Percentiles rank a stretch among this genome's conserved stretches.
Evolutionary conservation across 2,329 filamentous ascomycete genomes (phyloP).

Genomic region (Ophiostoma sp.): DNA sequence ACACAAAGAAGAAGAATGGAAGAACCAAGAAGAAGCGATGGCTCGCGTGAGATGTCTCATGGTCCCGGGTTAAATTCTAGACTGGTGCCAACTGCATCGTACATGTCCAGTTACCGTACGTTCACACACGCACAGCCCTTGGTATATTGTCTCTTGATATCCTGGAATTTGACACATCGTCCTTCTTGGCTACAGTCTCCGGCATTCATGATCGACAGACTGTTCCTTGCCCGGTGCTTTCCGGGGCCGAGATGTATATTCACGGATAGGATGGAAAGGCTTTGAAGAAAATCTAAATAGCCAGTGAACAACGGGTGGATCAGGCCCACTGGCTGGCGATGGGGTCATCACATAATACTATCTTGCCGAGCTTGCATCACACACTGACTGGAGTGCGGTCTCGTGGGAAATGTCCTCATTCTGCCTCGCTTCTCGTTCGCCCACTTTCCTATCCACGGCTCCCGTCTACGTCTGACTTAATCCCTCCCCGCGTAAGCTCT

Average conservation of each 20-base stretch:
- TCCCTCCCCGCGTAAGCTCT: too few relatives aligned
- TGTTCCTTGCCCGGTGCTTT: not conserved
- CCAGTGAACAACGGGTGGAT: too few relatives aligned
- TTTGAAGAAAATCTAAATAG: not conserved
- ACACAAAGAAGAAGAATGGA: not conserved
- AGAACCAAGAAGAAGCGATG: not conserved
- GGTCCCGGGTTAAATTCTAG: not conserved
- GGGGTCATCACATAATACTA: too few relatives aligned
- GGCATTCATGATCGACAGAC: not conserved
- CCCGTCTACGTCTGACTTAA: not conserved
- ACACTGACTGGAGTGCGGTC: not conserved
- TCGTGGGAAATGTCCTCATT: not conserved
- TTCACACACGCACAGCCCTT: too few relatives aligned
- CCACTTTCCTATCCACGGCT: not conserved
- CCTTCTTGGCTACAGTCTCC: too few relatives aligned
- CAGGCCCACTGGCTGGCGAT: too few relatives aligned
- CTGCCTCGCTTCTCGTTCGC: not conserved
- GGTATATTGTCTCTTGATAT: too few relatives aligned
- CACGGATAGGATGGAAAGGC: not conserved
- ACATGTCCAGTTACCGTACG: too few relatives aligned
- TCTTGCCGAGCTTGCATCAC: too few relatives aligned
- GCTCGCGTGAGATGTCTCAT: conserved; percentile 3
- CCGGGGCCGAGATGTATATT: not conserved
- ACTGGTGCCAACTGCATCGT: not conserved
- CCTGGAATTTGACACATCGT: too few relatives aligned